Base-by-base conservation (phyloP, 371 early-diverging fungal genomes). In the Haplosporangium sp. region DNA sequence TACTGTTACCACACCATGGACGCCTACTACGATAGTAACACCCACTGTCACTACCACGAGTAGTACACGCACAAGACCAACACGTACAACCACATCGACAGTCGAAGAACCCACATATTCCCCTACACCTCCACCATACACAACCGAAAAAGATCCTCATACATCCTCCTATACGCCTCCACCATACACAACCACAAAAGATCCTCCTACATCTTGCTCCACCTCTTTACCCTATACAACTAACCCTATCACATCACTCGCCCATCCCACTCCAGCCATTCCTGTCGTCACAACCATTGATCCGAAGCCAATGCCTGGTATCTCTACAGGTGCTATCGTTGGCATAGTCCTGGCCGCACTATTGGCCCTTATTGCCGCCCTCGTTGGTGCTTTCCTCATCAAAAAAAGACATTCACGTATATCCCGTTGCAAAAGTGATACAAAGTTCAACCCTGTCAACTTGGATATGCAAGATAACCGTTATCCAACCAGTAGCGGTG, bases 391-490 rank as follows among this genome's bases (percentile, higher is more conserved):
- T 6, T 68, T 77, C 4, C 7, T 77, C 43, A n/a, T 71, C 52
- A 64, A 58, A 50, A 47, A 53, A 12, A 60, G 65, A 13, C 68
- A 45, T 51, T 55, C 57, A 13, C 53, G 41, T 9, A 23, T 47
- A n/a, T 23, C 36, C 9, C 12, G 56, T 6, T 16, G 46, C n/a
- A 62, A 57, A 4, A 66, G 71, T 13, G 43, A 77, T 38, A 63
- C 59, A 2, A 6, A 67, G 20, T 77, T 77, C 42, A 71, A 67
- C 37, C 68, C 77, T 50, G 64, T 71, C 23, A 58, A 63, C 51
- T n/a, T 67, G 47, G 58, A 62, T n/a, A 62, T 73, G 64, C 58
- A 67, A 13, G 73, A 73, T 40, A 73, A 62, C n/a, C 59, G 51
- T n/a, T 58, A 60, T n/a, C 67, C 55, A 10, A 0, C 20, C 21